Evolutionary conservation across 2,329 filamentous ascomycete genomes (phyloP).

Genomic region (Phialophora chinensis): DNA sequence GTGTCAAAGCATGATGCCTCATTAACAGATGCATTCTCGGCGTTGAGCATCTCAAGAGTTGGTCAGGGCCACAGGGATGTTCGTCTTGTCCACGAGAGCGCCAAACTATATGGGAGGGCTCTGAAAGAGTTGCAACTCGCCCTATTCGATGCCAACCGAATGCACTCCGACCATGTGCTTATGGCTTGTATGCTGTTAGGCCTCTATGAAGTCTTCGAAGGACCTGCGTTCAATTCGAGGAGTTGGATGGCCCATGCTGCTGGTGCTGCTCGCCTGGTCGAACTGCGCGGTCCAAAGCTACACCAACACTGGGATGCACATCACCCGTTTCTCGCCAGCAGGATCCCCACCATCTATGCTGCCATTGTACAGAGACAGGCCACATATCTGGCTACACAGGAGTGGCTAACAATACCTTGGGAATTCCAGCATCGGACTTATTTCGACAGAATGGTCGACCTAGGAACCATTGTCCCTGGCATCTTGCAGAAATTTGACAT

Average conservation of each 20-base stretch:
- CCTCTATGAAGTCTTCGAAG: conserved; percentile 44
- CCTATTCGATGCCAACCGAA: conserved; percentile 42
- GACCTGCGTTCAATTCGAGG: conserved; percentile 31
- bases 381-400: conserved; percentile 42
- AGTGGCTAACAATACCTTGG: conserved; percentile 49
- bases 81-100: conserved; percentile 42
- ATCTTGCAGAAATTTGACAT: conserved; percentile 43
- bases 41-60: conserved; percentile 37
- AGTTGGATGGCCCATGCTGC: conserved; percentile 37
- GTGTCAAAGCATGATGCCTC: conserved; percentile 32
- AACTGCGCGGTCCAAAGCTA: conserved; percentile 33
- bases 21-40: conserved; percentile 36
- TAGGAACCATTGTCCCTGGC: conserved; percentile 43
- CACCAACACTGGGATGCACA: conserved; percentile 33
- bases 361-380: conserved; percentile 40
- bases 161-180: conserved; percentile 46
- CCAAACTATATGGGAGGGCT: conserved; percentile 45
- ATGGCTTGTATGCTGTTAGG: conserved; percentile 47
- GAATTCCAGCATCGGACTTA: conserved; percentile 42
- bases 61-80: conserved; percentile 39
- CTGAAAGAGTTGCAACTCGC: conserved; percentile 47
- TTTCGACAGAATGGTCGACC: conserved; percentile 46
- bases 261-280: conserved; percentile 36
- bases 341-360: conserved; percentile 36
- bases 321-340: conserved; percentile 34